Base-by-base conservation (phyloP, 345 rosid species). In the Litchi chinensis region DNA sequence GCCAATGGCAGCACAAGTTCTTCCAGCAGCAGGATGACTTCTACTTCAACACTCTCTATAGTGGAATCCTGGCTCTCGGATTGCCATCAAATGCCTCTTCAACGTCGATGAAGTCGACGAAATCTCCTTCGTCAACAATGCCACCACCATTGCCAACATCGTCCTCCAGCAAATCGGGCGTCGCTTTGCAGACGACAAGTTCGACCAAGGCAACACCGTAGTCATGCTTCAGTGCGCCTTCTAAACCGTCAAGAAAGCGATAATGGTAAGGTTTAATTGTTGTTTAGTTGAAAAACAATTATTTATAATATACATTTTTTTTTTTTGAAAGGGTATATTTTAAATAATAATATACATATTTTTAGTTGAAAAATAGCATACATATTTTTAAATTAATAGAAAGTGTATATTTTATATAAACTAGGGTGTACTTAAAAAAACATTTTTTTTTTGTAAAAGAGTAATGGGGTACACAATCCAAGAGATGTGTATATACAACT, bases 131-230 rank as follows among this genome's bases (percentile, higher is more conserved):
- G 84, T 91, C 18, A 93, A 93, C 72, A 91, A 90, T 81, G 97
- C 93, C 40, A 91, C 97, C 18, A 93, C 95, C 11, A 93, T 91
- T 0, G 93, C 97, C 0, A 92, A 93, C 62, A 93, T 93, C 76
- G 91, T 93, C n/a, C 91, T 93, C 57, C 95, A 93, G 77, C 90
- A 85, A 70, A 81, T 90, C 0, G 91, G 97, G 15, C 83, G 0
- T 1, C 28, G 28, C 28, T 26, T 26, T 1, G 28, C 28, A 1
- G 28, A 26, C 28, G 0, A 26, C 8, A 89, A 60, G 79, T 93
- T 87, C 19, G 26, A 71, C 44, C 76, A 63, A 71, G 84, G 83
- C 71, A 93, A 93, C 70, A 68, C 84, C 13, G 91, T 92, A 10
- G 77, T 92, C 76, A 87, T 91, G 87, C 84, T 92, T 19, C 92